Base-by-base conservation (phyloP, 257 asterid species). In the Buddleja alternifolia region DNA sequence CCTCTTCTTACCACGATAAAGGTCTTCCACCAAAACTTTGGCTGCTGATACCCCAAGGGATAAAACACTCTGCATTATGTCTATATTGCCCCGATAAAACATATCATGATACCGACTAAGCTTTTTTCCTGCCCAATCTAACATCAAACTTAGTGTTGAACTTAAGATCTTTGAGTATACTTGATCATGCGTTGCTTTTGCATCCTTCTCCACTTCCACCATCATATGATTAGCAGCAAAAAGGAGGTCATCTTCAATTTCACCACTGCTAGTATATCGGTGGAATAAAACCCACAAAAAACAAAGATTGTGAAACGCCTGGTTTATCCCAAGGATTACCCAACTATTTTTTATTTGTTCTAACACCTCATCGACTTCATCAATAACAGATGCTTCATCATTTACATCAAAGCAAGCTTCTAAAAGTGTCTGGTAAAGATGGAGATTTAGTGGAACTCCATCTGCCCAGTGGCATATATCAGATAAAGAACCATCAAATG, bases 391-490 rank as follows among this genome's bases (percentile, higher is more conserved):
- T 41, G 86, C 60, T 39, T 83, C 90, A 14, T 93, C 93, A 51
- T 84, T 80, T 66, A 86, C 80, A 61, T 90, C 98, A 73, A 93
- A 93, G 81, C 95, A 90, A 54, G 96, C 71, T 73, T 90, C 93
- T 46, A 93, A 72, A 42, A 93, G 85, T 71, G 80, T 83, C 71
- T 60, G 82, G 72, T 93, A 93, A 24, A 93, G 78, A 53, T 76
- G 82, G 65, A 93, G 83, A 80, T 86, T 93, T 67, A 93, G 72
- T 17, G 98, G 98, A 62, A 78, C 53, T 11, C 97, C 97, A 78
- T 93, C 97, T 12, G 97, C 98, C 98, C 98, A 93, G 71, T 93
- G 98, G 84, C 94, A 86, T 51, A 72, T 74, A 73, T 83, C 88
- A 6, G 97, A 72, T 57, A 45, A 61, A 10, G 93, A 81, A 58